A percentile compares a stretch with the other conserved stretches of the same genome.
These are phyloP conservation scores for Pyrenophora tritici-repentis DNA, from an alignment of 2,329 filamentous ascomycete species.

Conservation along the genomic window DNA sequence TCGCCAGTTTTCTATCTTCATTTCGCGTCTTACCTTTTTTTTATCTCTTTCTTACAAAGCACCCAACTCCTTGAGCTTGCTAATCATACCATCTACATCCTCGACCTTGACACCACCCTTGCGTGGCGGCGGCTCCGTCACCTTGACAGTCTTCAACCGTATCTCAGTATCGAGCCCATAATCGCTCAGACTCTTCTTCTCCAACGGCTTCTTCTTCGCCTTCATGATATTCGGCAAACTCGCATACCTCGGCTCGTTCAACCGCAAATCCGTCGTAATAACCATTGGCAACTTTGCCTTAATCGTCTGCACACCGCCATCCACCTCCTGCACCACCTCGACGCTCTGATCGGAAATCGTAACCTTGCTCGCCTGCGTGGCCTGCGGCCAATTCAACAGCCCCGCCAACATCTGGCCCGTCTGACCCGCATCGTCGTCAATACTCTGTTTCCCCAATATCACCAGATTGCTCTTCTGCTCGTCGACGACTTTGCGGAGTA, in stretches of 20 bases:
- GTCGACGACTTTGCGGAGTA: slow-evolving; percentile 78
- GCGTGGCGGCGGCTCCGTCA: slow-evolving; percentile 82
- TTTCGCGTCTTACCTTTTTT: no score
- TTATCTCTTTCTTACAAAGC: slow-evolving; percentile 64
- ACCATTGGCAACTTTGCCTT: slow-evolving; percentile 85
- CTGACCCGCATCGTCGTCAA: slow-evolving; percentile 94
- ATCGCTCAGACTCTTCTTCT: slow-evolving; percentile 86
- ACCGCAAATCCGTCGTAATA: slow-evolving; percentile 88
- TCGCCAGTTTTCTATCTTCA: not conserved
- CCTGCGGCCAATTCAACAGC: slow-evolving; percentile 88
- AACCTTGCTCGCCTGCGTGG: slow-evolving; percentile 88
- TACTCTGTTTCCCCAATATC: slow-evolving; percentile 95
- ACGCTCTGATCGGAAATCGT: slow-evolving; percentile 73
- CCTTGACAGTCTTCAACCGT: slow-evolving; percentile 87
- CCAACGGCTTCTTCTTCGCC: slow-evolving; percentile 99
- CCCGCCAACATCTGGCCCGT: slow-evolving; percentile 98
- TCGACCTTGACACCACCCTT: slow-evolving; percentile 97
- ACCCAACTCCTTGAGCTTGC: slow-evolving; percentile 93
- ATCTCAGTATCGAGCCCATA: slow-evolving; percentile 71
- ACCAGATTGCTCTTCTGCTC: slow-evolving; percentile 89
- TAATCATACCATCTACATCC: slow-evolving; percentile 91
- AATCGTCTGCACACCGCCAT: slow-evolving; percentile 92
- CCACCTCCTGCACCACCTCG: slow-evolving; percentile 86
- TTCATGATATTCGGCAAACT: slow-evolving; percentile 99
- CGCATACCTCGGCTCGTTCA: slow-evolving; percentile 95